phyloP scores from a whole-genome alignment of 306 rosid genomes.

The Hippophae gyantsensis region DNA sequence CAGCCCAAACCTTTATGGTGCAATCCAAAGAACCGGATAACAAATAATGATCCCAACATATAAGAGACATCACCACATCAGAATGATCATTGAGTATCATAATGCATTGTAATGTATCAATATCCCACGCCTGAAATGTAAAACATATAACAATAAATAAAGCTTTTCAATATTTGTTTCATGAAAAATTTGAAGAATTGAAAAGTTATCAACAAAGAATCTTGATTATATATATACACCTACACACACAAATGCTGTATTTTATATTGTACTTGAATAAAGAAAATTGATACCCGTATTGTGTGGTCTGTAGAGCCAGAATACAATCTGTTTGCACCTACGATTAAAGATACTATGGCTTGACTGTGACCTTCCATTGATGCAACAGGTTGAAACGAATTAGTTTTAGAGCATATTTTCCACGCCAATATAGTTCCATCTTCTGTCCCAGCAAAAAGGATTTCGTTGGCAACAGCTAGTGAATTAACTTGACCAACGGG shows the following conservation, averaged over 20 bases:
- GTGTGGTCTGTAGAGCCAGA: conserved; percentile 36
- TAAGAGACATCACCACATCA: conserved; percentile 31
- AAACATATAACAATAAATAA: no score
- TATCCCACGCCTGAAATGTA: conserved; percentile 35
- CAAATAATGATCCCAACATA: conserved; percentile 29
- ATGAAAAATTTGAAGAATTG: no score
- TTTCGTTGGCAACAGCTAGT: conserved; percentile 27
- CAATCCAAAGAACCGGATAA: conserved; percentile 2
- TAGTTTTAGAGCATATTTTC: conserved; percentile 16
- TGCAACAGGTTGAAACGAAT: conserved; percentile 21
- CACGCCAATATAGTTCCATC: conserved; percentile 33
- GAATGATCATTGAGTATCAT: conserved; percentile 34
- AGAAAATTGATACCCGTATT: conserved; percentile 24
- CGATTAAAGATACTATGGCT: conserved; percentile 18
- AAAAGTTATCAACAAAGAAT: no score
- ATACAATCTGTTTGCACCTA: conserved; percentile 25
- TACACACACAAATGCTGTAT: background rate
- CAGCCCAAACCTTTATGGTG: no score
- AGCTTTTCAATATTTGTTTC: no score
- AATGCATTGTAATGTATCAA: conserved; percentile 25
- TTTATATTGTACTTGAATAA: no score
- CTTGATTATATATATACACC: no score
- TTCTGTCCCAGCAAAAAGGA: conserved; percentile 35
- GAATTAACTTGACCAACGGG: conserved; percentile 29
- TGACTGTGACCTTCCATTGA: conserved; percentile 27